phyloP scores from a whole-genome alignment of 768 basidiomycete species.

The Rhizopogon vinicolor region DNA sequence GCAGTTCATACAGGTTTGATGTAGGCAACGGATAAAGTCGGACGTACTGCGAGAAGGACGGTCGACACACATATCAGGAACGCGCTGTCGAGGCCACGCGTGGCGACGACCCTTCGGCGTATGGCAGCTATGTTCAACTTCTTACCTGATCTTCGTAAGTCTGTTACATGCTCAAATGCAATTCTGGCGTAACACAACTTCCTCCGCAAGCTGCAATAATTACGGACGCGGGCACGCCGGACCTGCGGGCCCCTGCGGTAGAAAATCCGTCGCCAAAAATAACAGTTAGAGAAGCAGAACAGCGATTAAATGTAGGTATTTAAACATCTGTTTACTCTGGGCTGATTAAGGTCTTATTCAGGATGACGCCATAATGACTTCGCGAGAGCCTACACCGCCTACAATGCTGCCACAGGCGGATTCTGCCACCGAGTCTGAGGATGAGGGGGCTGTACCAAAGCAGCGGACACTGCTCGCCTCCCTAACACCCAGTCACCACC shows the following conservation, averaged over 20 bases:
- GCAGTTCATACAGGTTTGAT: background rate
- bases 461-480: slow-evolving; percentile 7
- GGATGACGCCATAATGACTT: slow-evolving; percentile 1
- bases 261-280: slow-evolving; percentile 9
- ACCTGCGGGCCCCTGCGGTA: slow-evolving; percentile 28
- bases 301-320: slow-evolving; percentile 16
- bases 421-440: slow-evolving; percentile 26
- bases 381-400: slow-evolving; percentile 10
- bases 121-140: slow-evolving; percentile 73
- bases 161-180: slow-evolving; percentile 2
- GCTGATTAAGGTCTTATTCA: background rate
- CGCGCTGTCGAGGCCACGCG: slow-evolving; percentile 62
- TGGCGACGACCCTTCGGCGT: slow-evolving; percentile 63
- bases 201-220: slow-evolving; percentile 43
- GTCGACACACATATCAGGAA: slow-evolving; percentile 70
- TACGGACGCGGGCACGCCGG: slow-evolving; percentile 41
- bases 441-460: slow-evolving; percentile 7
- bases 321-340: background rate
- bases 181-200: slow-evolving; percentile 8
- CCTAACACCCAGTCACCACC: slow-evolving; percentile 14
- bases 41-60: slow-evolving; percentile 62
- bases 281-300: background rate
- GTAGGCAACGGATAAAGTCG: slow-evolving; percentile 67
- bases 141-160: slow-evolving; percentile 60
- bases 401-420: slow-evolving; percentile 10